A percentile compares a stretch with the other conserved stretches of the same genome.
Conservation (phyloP, 306 rosid genomes). For the Aeschynomene evenia region DNA sequence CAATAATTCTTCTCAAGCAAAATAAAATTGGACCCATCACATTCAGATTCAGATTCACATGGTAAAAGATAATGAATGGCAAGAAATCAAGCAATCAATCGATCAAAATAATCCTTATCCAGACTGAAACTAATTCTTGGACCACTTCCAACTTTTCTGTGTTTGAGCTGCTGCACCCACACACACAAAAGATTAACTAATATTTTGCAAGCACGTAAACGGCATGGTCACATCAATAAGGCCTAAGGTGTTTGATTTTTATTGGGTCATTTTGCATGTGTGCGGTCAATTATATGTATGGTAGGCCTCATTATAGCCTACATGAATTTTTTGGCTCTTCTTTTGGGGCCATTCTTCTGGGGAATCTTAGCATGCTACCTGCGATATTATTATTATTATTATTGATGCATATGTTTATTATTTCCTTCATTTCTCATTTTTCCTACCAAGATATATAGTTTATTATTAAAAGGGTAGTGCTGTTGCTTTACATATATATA, state of each 20-base stretch:
- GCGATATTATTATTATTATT: no score
- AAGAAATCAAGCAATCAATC: not conserved
- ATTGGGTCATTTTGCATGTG: not conserved
- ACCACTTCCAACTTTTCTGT: not conserved
- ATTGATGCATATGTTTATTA: no score
- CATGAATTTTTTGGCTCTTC: not conserved
- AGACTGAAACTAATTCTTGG: constrained; percentile 1
- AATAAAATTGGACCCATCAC: not conserved
- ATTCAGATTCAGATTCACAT: no score
- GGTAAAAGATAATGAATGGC: not conserved
- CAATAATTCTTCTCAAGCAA: not conserved
- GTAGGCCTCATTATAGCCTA: not conserved
- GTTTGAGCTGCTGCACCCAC: not conserved
- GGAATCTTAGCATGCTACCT: not conserved
- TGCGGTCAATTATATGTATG: constrained; percentile 14
- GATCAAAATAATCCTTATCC: constrained; percentile 32
- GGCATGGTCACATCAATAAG: not conserved
- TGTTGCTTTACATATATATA: no score
- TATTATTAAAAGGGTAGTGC: not conserved
- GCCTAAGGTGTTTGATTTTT: not conserved
- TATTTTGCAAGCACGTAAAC: not conserved
- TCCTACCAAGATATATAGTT: not conserved
- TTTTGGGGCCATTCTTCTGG: not conserved
- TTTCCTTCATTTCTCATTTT: no score
- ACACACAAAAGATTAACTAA: not conserved